A percentile compares a stretch with the other conserved stretches of the same genome.
phyloP scores from a whole-genome alignment of 2,329 filamentous ascomycete genomes.

The Apiospora saccharicola region DNA sequence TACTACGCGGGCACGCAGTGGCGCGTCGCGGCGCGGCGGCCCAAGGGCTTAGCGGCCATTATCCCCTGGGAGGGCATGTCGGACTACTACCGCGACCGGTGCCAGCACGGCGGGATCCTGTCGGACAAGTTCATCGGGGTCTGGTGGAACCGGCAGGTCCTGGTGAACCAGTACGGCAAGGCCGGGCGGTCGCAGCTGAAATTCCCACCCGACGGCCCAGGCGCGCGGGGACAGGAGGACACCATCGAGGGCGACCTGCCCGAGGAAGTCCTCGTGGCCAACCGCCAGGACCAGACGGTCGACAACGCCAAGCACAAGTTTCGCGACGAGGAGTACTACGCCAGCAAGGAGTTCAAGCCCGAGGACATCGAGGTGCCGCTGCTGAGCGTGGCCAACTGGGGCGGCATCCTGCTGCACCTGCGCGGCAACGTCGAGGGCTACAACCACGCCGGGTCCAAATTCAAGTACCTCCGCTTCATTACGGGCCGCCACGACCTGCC shows the following conservation, averaged over 20 bases:
- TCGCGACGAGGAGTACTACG: conserved; percentile 70
- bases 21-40: conserved; percentile 55
- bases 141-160: conserved; percentile 73
- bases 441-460: conserved; percentile 66
- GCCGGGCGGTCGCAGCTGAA: conserved; percentile 39
- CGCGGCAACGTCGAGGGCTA: conserved; percentile 74
- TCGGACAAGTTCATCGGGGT: conserved; percentile 66
- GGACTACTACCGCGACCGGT: conserved; percentile 63
- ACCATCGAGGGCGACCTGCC: conserved; percentile 67
- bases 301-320: conserved; percentile 61
- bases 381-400: conserved; percentile 74
- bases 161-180: conserved; percentile 73
- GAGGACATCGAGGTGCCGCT: conserved; percentile 72
- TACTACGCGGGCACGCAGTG: conserved; percentile 59
- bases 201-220: conserved; percentile 42
- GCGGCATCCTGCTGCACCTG: conserved; percentile 72
- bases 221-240: conserved; percentile 46
- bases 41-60: conserved; percentile 55
- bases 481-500: conserved; percentile 75
- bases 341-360: conserved; percentile 69
- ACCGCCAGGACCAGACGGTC: conserved; percentile 55
- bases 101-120: conserved; percentile 67
- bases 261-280: conserved; percentile 57
- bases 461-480: conserved; percentile 75
- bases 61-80: conserved; percentile 62